phyloP scores from a whole-genome alignment of 371 early-diverging fungal species.

The Haplosporangium sp. region DNA sequence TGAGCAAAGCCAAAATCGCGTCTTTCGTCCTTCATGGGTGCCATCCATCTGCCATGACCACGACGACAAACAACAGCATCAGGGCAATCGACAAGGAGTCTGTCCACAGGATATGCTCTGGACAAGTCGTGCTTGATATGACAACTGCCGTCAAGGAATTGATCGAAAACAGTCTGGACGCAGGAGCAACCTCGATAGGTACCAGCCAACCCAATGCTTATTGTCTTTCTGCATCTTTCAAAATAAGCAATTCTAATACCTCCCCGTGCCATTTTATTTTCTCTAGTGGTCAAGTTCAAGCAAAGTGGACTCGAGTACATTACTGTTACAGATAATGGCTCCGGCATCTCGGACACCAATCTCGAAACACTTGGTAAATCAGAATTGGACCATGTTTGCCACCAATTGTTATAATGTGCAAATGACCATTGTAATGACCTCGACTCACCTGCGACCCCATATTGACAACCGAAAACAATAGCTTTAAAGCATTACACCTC shows the following conservation, averaged over 20 bases:
- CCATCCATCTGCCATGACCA: background rate
- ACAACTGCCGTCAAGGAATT: constrained; percentile 93
- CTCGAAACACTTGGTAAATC: constrained; percentile 71
- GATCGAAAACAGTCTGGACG: constrained; percentile 97
- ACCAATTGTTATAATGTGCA: constrained; percentile 23
- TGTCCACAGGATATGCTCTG: constrained; percentile 86
- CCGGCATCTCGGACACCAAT: constrained; percentile 76
- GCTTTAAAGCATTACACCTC: constrained; percentile 85
- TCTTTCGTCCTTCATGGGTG: background rate
- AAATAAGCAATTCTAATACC: background rate
- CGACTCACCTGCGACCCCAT: background rate
- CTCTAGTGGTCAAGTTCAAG: constrained; percentile 80
- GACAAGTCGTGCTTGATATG: constrained; percentile 93
- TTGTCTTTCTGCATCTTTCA: background rate
- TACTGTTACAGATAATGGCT: constrained; percentile 89
- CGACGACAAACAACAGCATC: constrained; percentile 21
- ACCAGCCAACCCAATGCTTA: constrained; percentile 11
- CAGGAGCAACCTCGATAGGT: constrained; percentile 87
- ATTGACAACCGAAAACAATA: constrained; percentile 16
- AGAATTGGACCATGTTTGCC: constrained; percentile 9
- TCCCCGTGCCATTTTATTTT: background rate
- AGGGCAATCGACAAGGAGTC: constrained; percentile 55
- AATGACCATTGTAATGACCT: constrained; percentile 8
- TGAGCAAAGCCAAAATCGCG: no score
- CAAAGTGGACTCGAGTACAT: constrained; percentile 83